Base-by-base conservation (phyloP, 192 early-diverging fungal species). In the Mortierella hygrophila region DNA sequence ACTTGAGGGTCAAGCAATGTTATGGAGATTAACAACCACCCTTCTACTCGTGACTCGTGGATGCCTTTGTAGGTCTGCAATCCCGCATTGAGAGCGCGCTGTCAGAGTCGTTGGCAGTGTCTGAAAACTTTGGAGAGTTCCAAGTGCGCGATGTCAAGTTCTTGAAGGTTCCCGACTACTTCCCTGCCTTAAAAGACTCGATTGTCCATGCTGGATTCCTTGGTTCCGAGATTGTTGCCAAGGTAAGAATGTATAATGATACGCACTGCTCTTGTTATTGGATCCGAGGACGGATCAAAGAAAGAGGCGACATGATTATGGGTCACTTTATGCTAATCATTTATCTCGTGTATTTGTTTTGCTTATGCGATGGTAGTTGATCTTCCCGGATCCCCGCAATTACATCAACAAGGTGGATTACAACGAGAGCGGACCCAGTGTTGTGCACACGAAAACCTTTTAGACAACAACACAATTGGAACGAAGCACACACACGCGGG, bases 101-200 rank as follows among this genome's bases (percentile, higher is more conserved):
- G 44, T 86, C 78, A 35, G 79, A 88, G 1, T 92, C 93, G 6
- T 89, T 98, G 68, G 88, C 96, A 3, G 88, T 93, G 4, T 97
- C 96, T 46, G 98, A 98, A 46, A 97, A 96, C 38, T 91, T 94
- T 68, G 94, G 95, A 70, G 96, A 97, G 75, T 94, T 93, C 71
- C 98, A 99, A 80, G 88, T 93, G 18, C 96, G 95, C 63, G 94
- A 97, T 76, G 86, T 96, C 63, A 95, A 93, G 88, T 98, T 96
- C 83, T 85, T 91, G 57, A 91, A 92, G 74, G 83, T 98, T 38
- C 97, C 97, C 1, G 98, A 98, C 57, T 98, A 97, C 89, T 96
- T 98, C 84, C 89, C 93, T 15, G 91, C 90, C 10, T 94, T 95
- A 76, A 95, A 96, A 89, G 92, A 94, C 49, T 85, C 91, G 47